These are phyloP conservation scores for Microcyclospora tardicrescens DNA, from an alignment of 2,329 filamentous ascomycete genomes.

Conservation along the genomic window DNA sequence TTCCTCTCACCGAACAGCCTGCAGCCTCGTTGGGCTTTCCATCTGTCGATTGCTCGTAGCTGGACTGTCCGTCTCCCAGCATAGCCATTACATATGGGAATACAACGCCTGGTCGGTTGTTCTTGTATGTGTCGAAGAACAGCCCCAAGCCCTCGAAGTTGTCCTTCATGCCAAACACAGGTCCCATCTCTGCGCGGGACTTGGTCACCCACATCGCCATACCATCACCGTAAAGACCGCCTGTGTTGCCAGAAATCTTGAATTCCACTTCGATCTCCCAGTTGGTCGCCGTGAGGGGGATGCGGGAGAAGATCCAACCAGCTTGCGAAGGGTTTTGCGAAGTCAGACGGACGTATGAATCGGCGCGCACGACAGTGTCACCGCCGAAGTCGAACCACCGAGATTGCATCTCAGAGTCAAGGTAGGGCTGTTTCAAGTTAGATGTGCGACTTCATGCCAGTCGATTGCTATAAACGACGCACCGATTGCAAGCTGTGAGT, in stretches of 20 bases:
- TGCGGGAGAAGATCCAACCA: constrained; percentile 87
- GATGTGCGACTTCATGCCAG: not conserved
- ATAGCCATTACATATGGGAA: constrained; percentile 99
- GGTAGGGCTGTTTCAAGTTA: constrained; percentile 56
- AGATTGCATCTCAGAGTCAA: constrained; percentile 96
- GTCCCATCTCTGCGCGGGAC: constrained; percentile 65
- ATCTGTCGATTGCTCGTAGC: constrained; percentile 87
- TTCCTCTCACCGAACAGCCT: constrained; percentile 84
- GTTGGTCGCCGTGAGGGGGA: constrained; percentile 92
- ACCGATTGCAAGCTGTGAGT: constrained; percentile 23
- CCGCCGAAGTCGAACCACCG: constrained; percentile 99
- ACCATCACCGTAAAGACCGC: constrained; percentile 86
- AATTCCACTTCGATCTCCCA: constrained; percentile 98
- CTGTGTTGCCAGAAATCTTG: constrained; percentile 67
- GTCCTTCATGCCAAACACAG: constrained; percentile 79
- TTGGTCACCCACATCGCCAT: constrained; percentile 98
- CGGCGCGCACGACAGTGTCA: constrained; percentile 69
- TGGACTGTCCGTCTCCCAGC: constrained; percentile 79
- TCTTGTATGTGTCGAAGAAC: constrained; percentile 99
- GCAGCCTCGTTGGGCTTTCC: constrained; percentile 87
- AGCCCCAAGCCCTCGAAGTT: constrained; percentile 87
- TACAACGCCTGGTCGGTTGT: constrained; percentile 86
- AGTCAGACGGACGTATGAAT: constrained; percentile 79
- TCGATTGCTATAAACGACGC: constrained; percentile 1
- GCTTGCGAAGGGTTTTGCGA: constrained; percentile 80